Percentiles rank a stretch among this genome's conserved stretches.
These are phyloP conservation scores for Candida dajiaensis DNA, from an alignment of 805 yeast genomes.

Conservation along the genomic window DNA sequence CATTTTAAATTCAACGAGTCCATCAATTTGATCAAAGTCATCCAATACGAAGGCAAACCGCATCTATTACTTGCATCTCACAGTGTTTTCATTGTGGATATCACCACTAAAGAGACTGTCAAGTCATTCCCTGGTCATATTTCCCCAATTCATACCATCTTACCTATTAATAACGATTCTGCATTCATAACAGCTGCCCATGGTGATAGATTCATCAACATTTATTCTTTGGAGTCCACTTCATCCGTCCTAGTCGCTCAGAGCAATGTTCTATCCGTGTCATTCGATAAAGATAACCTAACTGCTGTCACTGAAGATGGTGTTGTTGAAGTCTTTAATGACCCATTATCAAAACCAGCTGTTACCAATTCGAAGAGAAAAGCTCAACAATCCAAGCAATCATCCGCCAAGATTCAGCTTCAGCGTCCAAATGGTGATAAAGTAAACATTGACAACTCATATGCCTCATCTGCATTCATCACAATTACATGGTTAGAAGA, in stretches of 20 bases:
- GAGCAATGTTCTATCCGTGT: slow-evolving; percentile 46
- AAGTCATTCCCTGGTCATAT: slow-evolving; percentile 72
- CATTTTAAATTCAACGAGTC: slow-evolving; percentile 34
- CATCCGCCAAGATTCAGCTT: slow-evolving; percentile 40
- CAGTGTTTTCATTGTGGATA: slow-evolving; percentile 49
- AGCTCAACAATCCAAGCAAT: slow-evolving; percentile 46
- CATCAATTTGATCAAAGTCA: slow-evolving; percentile 28
- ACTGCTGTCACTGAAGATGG: slow-evolving; percentile 73
- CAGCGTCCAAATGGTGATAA: slow-evolving; percentile 35
- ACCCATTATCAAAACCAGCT: slow-evolving; percentile 36
- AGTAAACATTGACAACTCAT: slow-evolving; percentile 26
- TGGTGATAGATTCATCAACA: slow-evolving; percentile 77
- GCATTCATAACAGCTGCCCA: slow-evolving; percentile 62
- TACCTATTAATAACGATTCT: slow-evolving; percentile 32
- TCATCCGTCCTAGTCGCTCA: slow-evolving; percentile 67
- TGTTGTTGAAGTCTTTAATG: slow-evolving; percentile 58
- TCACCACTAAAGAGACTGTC: slow-evolving; percentile 31
- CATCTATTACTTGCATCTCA: slow-evolving; percentile 64
- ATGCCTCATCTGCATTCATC: slow-evolving; percentile 31
- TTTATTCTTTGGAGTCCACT: slow-evolving; percentile 42
- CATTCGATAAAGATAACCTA: slow-evolving; percentile 34
- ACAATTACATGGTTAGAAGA: slow-evolving; percentile 58
- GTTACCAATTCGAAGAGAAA: slow-evolving; percentile 34
- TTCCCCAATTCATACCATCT: slow-evolving; percentile 51
- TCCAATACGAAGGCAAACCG: slow-evolving; percentile 22